These are phyloP conservation scores for Zygoascus tannicola DNA, from an alignment of 805 yeast genomes.

Conservation along the genomic window DNA sequence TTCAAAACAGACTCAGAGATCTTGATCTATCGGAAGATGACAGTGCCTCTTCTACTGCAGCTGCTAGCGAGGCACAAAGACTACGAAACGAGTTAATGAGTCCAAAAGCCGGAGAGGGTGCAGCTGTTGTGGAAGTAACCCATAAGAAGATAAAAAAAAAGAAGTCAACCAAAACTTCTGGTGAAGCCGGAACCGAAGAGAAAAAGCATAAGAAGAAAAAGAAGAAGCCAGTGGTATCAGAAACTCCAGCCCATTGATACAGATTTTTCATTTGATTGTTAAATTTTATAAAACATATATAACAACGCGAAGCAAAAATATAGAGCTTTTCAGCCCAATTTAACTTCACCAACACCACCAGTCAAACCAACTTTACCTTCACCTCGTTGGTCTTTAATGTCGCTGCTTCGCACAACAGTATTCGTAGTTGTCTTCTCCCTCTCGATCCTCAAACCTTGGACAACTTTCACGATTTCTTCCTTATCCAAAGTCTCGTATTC, in stretches of 20 bases:
- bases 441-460: slow-evolving; percentile 65
- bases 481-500: slow-evolving; percentile 92
- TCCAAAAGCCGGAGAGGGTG: slow-evolving; percentile 5
- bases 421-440: slow-evolving; percentile 65
- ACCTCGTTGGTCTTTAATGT: slow-evolving; percentile 24
- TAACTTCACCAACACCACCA: slow-evolving; percentile 5
- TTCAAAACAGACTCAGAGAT: slow-evolving; percentile 18
- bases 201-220: slow-evolving; percentile 15
- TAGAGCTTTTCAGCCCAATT: neutral
- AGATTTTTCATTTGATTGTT: neutral
- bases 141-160: slow-evolving; percentile 24
- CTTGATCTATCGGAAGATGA: slow-evolving; percentile 14
- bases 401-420: slow-evolving; percentile 51
- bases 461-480: slow-evolving; percentile 81
- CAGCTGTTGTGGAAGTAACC: slow-evolving; percentile 20
- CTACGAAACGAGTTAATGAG: slow-evolving; percentile 5
- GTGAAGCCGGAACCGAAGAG: slow-evolving; percentile 2
- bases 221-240: slow-evolving; percentile 6
- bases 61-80: slow-evolving; percentile 11
- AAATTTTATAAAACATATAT: neutral
- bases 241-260: too few relatives aligned
- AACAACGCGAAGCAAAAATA: neutral
- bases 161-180: slow-evolving; percentile 1
- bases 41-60: slow-evolving; percentile 2
- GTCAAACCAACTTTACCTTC: slow-evolving; percentile 9